These are phyloP conservation scores for Baudoinia panamericana DNA, from an alignment of 495 filamentous ascomycete species.

Conservation along the genomic window DNA sequence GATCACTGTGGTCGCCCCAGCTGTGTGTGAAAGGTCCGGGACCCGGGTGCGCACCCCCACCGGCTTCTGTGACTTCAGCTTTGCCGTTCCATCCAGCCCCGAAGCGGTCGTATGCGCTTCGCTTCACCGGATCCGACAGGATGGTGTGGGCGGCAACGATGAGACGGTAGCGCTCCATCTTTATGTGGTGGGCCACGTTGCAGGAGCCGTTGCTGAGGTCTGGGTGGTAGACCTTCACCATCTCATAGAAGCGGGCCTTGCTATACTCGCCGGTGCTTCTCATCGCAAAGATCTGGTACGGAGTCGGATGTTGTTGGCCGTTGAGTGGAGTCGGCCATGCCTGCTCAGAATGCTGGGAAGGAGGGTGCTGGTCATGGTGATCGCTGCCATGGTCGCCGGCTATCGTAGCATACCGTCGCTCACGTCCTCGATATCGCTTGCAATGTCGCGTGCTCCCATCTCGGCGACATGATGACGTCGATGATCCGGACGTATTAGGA, in stretches of 20 bases:
- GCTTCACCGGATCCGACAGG: conserved; percentile 68
- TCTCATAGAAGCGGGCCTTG: conserved; percentile 70
- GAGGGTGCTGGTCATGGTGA: neutral
- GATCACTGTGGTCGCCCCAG: conserved; percentile 23
- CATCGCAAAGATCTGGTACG: conserved; percentile 76
- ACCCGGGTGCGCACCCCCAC: conserved; percentile 25
- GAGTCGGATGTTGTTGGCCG: conserved; percentile 45
- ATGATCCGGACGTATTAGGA: conserved; percentile 5
- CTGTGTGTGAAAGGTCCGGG: conserved; percentile 17
- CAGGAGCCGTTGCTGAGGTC: conserved; percentile 41
- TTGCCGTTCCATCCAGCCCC: conserved; percentile 64
- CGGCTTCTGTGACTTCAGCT: conserved; percentile 28
- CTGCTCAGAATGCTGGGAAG: conserved; percentile 1
- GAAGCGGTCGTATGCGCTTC: conserved; percentile 66
- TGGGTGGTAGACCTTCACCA: conserved; percentile 93
- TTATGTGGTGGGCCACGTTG: conserved; percentile 30
- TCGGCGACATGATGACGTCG: conserved; percentile 18
- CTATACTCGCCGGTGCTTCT: conserved; percentile 53
- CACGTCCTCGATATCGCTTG: neutral
- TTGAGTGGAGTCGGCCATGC: conserved; percentile 8
- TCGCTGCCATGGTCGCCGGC: conserved; percentile 3
- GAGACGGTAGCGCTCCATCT: conserved; percentile 75
- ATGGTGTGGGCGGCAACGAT: conserved; percentile 78
- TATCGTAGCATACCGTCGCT: conserved; percentile 20
- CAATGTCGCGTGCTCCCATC: conserved; percentile 8